Percentiles rank a stretch among this genome's conserved stretches.
phyloP scores from a whole-genome alignment of 2,329 filamentous ascomycete species.

The Orbilia oligospora region DNA sequence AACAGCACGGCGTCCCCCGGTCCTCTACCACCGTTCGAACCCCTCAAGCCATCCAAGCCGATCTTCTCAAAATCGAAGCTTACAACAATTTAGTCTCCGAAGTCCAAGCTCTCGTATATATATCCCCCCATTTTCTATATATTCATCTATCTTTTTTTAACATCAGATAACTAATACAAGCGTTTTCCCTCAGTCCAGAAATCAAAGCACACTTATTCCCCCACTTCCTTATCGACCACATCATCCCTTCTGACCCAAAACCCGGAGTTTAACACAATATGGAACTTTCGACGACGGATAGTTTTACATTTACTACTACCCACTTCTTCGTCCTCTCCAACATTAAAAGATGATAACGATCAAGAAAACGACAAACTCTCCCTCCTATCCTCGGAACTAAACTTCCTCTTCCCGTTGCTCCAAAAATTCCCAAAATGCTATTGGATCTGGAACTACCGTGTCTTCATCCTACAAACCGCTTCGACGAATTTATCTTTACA shows the following conservation, averaged over 20 bases:
- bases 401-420: slow-evolving; percentile 86
- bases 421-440: slow-evolving; percentile 95
- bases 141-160: no score
- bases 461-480: slow-evolving; percentile 84
- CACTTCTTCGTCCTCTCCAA: slow-evolving; percentile 71
- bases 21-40: slow-evolving; percentile 69
- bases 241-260: slow-evolving; percentile 77
- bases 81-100: slow-evolving; percentile 80
- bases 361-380: slow-evolving; percentile 61
- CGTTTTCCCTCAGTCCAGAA: slow-evolving; percentile 16
- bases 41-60: slow-evolving; percentile 79
- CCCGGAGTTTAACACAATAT: slow-evolving; percentile 91
- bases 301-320: no score
- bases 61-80: slow-evolving; percentile 80
- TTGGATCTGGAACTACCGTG: slow-evolving; percentile 98
- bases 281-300: slow-evolving; percentile 85
- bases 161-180: no score
- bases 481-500: slow-evolving; percentile 74
- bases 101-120: slow-evolving; percentile 77
- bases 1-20: slow-evolving; percentile 86
- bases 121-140: slow-evolving; percentile 37
- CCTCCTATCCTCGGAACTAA: slow-evolving; percentile 79
- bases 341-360: slow-evolving; percentile 65
- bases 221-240: slow-evolving; percentile 77
- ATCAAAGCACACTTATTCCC: slow-evolving; percentile 64